Conservation (phyloP, 306 rosid genomes). For the Fragaria ananassa region DNA sequence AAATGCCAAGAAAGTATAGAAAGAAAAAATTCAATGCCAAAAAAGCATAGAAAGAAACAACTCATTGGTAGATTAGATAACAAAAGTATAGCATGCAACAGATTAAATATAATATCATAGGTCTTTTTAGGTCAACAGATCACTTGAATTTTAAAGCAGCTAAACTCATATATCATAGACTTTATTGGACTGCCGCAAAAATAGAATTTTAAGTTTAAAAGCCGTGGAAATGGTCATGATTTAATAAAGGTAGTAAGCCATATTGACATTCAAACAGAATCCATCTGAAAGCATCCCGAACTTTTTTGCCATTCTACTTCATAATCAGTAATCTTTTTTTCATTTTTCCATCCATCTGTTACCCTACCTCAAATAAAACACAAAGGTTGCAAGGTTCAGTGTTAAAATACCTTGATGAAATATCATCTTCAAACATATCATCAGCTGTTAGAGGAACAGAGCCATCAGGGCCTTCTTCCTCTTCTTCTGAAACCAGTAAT, state of each 20-base stretch:
- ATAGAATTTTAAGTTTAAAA: not conserved
- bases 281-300: not conserved
- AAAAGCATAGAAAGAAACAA: not conserved
- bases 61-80: not conserved
- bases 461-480: constrained; percentile 48
- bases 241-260: not conserved
- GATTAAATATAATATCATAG: not conserved
- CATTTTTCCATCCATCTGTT: not conserved
- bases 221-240: not conserved
- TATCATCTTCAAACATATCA: constrained; percentile 74
- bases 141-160: not conserved
- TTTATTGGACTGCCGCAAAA: not conserved
- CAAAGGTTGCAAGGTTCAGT: not conserved
- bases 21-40: not conserved
- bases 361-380: not conserved
- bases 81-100: too few relatives aligned
- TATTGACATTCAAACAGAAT: not conserved
- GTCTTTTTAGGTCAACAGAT: too few relatives aligned
- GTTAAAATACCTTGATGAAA: constrained; percentile 67
- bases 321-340: not conserved
- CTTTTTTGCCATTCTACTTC: not conserved
- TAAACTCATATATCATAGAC: not conserved
- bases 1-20: not conserved
- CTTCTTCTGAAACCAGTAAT: constrained; percentile 48
- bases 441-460: constrained; percentile 76